These are phyloP conservation scores for Kurtzmaniella quercitrusa DNA, from an alignment of 1,139 yeast species.

Conservation along the genomic window DNA sequence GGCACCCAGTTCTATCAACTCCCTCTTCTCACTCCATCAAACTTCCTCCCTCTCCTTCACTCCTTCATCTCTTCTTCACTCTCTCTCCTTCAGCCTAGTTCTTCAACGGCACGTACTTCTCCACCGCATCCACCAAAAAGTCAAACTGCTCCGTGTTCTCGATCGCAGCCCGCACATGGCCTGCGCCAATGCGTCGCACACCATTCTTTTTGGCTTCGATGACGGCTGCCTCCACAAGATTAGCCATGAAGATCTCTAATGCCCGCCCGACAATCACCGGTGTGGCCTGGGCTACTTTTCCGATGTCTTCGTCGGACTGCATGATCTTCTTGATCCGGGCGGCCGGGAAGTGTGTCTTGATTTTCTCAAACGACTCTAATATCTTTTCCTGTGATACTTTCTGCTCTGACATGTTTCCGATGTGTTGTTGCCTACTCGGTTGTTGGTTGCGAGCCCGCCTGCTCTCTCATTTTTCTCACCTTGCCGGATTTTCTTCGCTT, in stretches of 20 bases:
- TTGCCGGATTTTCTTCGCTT: neutral
- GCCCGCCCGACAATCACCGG: conserved; percentile 97
- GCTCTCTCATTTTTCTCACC: neutral
- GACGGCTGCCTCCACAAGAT: conserved; percentile 80
- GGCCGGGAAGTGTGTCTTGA: conserved; percentile 94
- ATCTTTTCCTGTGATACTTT: conserved; percentile 27
- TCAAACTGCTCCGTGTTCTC: conserved; percentile 87
- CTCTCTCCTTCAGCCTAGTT: conserved; percentile 15
- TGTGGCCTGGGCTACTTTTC: conserved; percentile 97
- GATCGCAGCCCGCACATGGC: conserved; percentile 81
- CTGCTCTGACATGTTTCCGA: conserved; percentile 13
- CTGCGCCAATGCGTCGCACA: conserved; percentile 76
- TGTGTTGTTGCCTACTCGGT: too few species aligned
- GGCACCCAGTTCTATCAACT: neutral
- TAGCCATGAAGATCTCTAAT: conserved; percentile 84
- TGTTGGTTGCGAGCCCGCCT: conserved; percentile 1
- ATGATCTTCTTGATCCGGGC: conserved; percentile 93
- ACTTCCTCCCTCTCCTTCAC: neutral
- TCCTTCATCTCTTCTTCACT: neutral
- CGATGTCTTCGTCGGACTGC: conserved; percentile 98
- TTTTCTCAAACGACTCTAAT: conserved; percentile 40
- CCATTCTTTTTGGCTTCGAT: conserved; percentile 74
- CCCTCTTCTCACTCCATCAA: neutral
- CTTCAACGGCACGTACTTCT: conserved; percentile 49
- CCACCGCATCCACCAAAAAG: conserved; percentile 72